Evolutionary conservation across 2,329 filamentous ascomycete genomes (phyloP).

Genomic region (Aspergillus fijiensis): DNA sequence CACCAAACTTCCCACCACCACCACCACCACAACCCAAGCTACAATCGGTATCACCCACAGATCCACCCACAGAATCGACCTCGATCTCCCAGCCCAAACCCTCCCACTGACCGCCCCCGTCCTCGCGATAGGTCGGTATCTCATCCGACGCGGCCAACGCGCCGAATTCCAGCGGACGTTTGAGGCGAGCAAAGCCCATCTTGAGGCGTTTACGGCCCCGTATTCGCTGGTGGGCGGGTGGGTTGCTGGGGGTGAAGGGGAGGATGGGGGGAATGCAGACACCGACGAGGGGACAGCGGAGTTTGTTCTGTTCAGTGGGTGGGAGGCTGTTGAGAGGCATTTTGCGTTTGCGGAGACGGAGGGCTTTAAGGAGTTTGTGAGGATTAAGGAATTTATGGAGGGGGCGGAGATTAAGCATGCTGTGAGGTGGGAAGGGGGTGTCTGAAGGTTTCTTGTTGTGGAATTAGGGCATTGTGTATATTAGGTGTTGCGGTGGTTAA

Average conservation of each 20-base stretch:
- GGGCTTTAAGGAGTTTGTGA: conserved; percentile 29
- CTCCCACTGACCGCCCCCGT: conserved; percentile 32
- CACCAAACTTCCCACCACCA: conserved; percentile 27
- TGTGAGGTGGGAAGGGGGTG: neutral
- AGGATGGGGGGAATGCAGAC: conserved; percentile 28
- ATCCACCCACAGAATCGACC: conserved; percentile 46
- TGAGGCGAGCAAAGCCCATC: conserved; percentile 21
- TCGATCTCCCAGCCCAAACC: conserved; percentile 27
- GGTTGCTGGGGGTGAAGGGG: conserved; percentile 23
- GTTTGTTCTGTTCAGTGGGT: conserved; percentile 45
- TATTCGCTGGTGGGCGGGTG: conserved; percentile 38
- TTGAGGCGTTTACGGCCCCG: conserved; percentile 30
- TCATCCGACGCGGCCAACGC: conserved; percentile 7
- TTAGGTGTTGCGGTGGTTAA: no score
- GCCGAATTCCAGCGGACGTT: conserved; percentile 30
- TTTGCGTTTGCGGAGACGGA: conserved; percentile 34
- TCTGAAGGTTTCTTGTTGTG: neutral
- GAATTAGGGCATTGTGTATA: no score
- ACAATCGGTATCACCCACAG: conserved; percentile 45
- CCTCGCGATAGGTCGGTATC: conserved; percentile 29
- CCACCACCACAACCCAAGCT: conserved; percentile 44
- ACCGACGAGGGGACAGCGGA: conserved; percentile 22
- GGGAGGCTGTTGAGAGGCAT: conserved; percentile 39
- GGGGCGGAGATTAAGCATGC: conserved; percentile 31
- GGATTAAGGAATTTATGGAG: conserved; percentile 24